Percentiles rank a stretch among this genome's conserved stretches.
Conservation (phyloP, 75 land plant genomes). For the Pinus tabuliformis region DNA sequence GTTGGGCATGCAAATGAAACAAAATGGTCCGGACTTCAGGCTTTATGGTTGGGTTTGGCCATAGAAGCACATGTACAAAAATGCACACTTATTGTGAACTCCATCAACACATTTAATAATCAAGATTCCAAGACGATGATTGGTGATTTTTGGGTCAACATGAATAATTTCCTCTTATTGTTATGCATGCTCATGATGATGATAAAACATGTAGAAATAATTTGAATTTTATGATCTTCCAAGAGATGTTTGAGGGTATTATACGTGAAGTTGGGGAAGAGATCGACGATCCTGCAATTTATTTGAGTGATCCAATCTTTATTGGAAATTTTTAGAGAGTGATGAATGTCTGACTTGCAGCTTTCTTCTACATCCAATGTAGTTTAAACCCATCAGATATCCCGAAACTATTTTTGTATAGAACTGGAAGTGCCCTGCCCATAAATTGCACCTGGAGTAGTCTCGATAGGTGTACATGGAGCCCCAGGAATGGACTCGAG, state of each 20-base stretch:
- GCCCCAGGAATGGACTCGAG: too few species aligned
- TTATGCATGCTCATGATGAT: too few species aligned
- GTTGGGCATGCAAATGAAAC: conserved; percentile 3
- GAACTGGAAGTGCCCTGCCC: too few species aligned
- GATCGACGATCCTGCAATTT: too few species aligned
- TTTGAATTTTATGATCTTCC: too few species aligned
- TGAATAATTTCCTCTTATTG: too few species aligned
- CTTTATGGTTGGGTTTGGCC: conserved; percentile 1
- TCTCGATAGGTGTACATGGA: too few species aligned
- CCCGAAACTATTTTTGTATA: not conserved
- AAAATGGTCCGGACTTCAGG: not conserved
- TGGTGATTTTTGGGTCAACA: too few species aligned
- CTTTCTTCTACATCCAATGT: conserved; percentile 87
- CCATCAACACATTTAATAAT: not conserved
- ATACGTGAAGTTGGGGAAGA: too few species aligned
- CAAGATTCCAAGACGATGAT: not conserved
- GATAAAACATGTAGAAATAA: too few species aligned
- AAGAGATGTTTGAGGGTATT: too few species aligned
- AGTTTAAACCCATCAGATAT: conserved; percentile 58
- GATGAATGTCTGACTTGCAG: conserved; percentile 89
- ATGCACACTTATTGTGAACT: not conserved
- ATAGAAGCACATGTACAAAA: not conserved
- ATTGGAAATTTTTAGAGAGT: conserved; percentile 80
- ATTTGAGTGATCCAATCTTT: conserved; percentile 53
- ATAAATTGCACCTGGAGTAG: too few species aligned